These are phyloP conservation scores for Crithidia fasciculata DNA, from an alignment of 208 protist genomes.

Conservation along the genomic window DNA sequence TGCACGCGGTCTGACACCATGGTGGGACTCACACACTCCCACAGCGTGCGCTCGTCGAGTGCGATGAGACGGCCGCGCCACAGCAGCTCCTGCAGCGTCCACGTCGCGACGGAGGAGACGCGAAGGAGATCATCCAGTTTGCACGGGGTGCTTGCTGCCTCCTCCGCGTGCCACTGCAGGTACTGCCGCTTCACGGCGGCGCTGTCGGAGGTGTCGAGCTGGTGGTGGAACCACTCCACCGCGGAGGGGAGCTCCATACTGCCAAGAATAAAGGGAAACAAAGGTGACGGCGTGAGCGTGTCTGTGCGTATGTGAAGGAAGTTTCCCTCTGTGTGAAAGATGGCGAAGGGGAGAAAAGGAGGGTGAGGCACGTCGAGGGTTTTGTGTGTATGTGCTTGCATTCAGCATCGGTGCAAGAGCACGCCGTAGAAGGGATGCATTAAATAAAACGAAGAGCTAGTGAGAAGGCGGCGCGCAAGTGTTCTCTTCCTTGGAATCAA, in stretches of 20 bases:
- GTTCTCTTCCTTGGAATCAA: too few species aligned
- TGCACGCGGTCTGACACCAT: constrained; percentile 40
- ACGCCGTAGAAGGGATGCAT: too few species aligned
- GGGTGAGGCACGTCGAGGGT: too few species aligned
- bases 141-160: neutral
- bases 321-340: too few species aligned
- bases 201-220: constrained; percentile 55
- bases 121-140: too few species aligned
- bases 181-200: constrained; percentile 68
- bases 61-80: constrained; percentile 62
- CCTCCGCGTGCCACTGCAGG: constrained; percentile 34
- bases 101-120: neutral
- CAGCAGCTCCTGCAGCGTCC: constrained; percentile 35
- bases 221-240: constrained; percentile 43
- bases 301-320: too few species aligned
- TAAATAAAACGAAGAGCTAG: neutral
- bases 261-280: neutral
- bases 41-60: constrained; percentile 74
- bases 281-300: too few species aligned
- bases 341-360: too few species aligned
- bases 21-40: constrained; percentile 57
- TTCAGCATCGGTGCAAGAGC: too few species aligned
- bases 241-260: neutral
- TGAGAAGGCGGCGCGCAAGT: neutral
- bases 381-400: too few species aligned